Evolutionary conservation across 1,139 yeast species (phyloP), one percentile per base, ranked within the genome.

Genomic region (Suhomyces bokatorum): DNA sequence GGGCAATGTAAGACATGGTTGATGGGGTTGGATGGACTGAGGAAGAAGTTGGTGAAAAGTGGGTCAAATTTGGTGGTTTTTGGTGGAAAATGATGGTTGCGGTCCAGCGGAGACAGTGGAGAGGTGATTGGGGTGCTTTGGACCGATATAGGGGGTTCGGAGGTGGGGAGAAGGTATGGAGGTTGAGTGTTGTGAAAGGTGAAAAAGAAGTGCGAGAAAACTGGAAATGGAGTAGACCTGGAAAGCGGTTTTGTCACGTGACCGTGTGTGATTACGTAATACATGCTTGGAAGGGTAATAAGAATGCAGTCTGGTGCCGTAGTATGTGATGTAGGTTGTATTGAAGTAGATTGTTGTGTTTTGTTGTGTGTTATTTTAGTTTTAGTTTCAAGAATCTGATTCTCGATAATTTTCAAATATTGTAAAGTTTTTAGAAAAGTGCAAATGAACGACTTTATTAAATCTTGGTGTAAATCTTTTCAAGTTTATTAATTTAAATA

Each of bases 1-100:
- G 84, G 41, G 65, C 70, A 35, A 62, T 60, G 55, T 67, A 64
- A 32, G 65, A 58, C 69, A 64, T 64, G 42, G 22, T 26, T 24
- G 34, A 11, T 15, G 33, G 36, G 7, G 7, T 12, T 7, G 17
- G 24, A 6, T 27, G 16, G 32, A 20, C 24, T 20, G 24, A 20
- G 4, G 35, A 28, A 30, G 26, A 15, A 26, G 16, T 9, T 20
- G 29, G 27, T 17, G 37, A 4, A 3, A 24, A 26, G 20, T 6
- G n/a, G 37, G 16, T 27, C 29, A 20, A 30, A 30, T 13, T 30
- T 30, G 32, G 29, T 26, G 32, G 10, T 30, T 26, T 35, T 26
- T 27, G 22, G n/a, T 12, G 38, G 31, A 15, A 27, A 27, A 16
- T 12, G 27, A 16, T 13, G 13, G 38, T 6, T 2, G n/a, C 2